These are phyloP conservation scores for Primulina huaijiensis DNA, from an alignment of 257 asterid species.

Conservation along the genomic window DNA sequence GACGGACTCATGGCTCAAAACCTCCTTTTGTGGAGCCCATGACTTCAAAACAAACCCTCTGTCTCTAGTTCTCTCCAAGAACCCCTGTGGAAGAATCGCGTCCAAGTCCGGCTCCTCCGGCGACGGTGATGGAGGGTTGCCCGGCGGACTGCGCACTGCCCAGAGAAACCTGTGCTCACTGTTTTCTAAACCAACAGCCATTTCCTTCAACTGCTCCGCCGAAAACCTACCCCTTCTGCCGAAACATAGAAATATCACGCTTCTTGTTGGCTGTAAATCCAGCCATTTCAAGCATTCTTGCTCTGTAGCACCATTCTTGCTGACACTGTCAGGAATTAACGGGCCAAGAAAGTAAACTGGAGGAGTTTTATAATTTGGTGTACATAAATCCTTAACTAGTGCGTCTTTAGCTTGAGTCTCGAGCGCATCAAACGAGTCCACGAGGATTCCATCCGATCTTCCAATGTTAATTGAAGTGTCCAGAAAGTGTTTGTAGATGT, in stretches of 20 bases:
- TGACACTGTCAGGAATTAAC: constrained; percentile 6
- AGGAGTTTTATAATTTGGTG: constrained; percentile 41
- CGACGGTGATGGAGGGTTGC: constrained; percentile 11
- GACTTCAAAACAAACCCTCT: constrained; percentile 34
- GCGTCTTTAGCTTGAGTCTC: constrained; percentile 34
- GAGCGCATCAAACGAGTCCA: constrained; percentile 29
- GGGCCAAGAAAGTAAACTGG: constrained; percentile 52
- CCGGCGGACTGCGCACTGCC: constrained; percentile 47
- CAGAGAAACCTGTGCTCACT: constrained; percentile 53
- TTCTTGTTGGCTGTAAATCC: constrained; percentile 45
- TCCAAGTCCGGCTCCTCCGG: constrained; percentile 30
- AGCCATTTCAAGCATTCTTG: constrained; percentile 56
- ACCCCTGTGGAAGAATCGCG: constrained; percentile 30
- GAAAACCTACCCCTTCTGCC: constrained; percentile 51
- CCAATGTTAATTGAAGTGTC: constrained; percentile 22
- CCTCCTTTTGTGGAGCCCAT: constrained; percentile 43
- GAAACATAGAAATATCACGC: constrained; percentile 55
- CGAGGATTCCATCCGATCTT: constrained; percentile 29
- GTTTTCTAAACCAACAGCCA: constrained; percentile 53
- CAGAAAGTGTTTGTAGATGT: constrained; percentile 24
- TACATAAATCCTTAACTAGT: constrained; percentile 31
- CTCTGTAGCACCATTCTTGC: background rate
- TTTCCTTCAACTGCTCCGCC: constrained; percentile 39
- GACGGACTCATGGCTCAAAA: constrained; percentile 32
- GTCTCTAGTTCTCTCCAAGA: constrained; percentile 32